Percentiles rank a stretch among this genome's conserved stretches.
These are phyloP conservation scores for Coniella vitis DNA, from an alignment of 2,329 filamentous ascomycete genomes.

Conservation along the genomic window DNA sequence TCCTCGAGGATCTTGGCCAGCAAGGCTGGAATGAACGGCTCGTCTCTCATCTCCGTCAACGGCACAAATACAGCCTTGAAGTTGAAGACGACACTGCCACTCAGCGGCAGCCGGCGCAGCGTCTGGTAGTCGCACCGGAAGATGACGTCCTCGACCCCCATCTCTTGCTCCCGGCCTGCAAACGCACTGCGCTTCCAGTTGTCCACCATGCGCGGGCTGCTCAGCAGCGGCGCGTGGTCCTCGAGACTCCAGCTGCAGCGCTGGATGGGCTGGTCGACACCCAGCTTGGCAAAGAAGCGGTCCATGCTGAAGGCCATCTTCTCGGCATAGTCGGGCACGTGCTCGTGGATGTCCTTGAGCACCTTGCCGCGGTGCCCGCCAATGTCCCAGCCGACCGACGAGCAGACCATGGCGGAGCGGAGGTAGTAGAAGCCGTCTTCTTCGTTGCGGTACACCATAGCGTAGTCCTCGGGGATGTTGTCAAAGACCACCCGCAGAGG, in stretches of 20 bases:
- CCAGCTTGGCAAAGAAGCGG: slow-evolving; percentile 74
- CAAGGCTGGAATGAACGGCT: slow-evolving; percentile 66
- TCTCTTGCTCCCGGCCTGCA: slow-evolving; percentile 40
- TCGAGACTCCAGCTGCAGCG: slow-evolving; percentile 81
- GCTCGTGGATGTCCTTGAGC: slow-evolving; percentile 63
- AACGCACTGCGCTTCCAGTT: slow-evolving; percentile 52
- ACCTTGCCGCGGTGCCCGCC: slow-evolving; percentile 64
- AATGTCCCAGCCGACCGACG: slow-evolving; percentile 73
- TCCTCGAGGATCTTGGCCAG: slow-evolving; percentile 62
- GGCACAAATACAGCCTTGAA: slow-evolving; percentile 84
- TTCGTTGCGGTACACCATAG: slow-evolving; percentile 65
- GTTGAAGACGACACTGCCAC: slow-evolving; percentile 72
- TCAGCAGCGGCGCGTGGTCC: slow-evolving; percentile 66
- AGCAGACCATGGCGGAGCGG: slow-evolving; percentile 71
- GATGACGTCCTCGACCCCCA: slow-evolving; percentile 54
- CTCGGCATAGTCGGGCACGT: slow-evolving; percentile 76
- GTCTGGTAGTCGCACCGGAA: slow-evolving; percentile 88
- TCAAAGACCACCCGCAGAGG: slow-evolving; percentile 67
- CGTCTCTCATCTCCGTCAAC: slow-evolving; percentile 59
- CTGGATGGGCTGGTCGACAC: slow-evolving; percentile 69
- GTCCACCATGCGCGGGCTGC: slow-evolving; percentile 57
- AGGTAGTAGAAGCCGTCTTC: slow-evolving; percentile 66
- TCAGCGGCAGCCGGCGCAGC: slow-evolving; percentile 68
- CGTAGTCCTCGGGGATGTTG: slow-evolving; percentile 81
- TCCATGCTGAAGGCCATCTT: slow-evolving; percentile 89